Percentiles rank a stretch among this genome's conserved stretches.
phyloP scores from a whole-genome alignment of 2,329 filamentous ascomycete species.

The Mariannaea sp. region DNA sequence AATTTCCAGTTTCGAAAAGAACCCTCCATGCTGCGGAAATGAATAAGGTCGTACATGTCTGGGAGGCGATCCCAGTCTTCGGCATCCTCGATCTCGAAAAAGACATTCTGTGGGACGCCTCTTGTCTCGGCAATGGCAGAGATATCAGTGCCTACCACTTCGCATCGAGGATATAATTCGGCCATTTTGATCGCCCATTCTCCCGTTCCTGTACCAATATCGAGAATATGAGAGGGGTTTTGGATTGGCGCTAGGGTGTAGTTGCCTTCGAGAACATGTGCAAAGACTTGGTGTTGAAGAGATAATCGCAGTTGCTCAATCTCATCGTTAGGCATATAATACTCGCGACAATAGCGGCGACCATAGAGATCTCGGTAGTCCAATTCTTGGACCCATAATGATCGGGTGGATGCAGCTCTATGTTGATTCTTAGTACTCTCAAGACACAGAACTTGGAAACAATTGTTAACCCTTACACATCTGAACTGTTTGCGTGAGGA shows the following conservation, averaged over 20 bases:
- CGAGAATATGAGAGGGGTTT: slow-evolving; percentile 52
- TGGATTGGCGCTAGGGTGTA: slow-evolving; percentile 50
- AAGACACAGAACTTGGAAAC: background rate
- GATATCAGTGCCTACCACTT: slow-evolving; percentile 64
- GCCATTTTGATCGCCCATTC: slow-evolving; percentile 58
- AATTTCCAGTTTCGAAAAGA: slow-evolving; percentile 61
- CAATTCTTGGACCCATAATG: slow-evolving; percentile 56
- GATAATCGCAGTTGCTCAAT: slow-evolving; percentile 66
- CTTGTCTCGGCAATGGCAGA: slow-evolving; percentile 61
- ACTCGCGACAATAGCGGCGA: slow-evolving; percentile 65
- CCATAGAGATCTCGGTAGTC: slow-evolving; percentile 65
- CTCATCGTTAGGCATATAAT: slow-evolving; percentile 71
- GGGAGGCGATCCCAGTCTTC: slow-evolving; percentile 62
- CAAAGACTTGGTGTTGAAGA: slow-evolving; percentile 66
- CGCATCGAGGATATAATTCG: slow-evolving; percentile 57
- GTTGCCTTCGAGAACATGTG: slow-evolving; percentile 54
- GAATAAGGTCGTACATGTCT: slow-evolving; percentile 60
- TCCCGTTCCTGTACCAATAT: slow-evolving; percentile 64
- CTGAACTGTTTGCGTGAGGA: slow-evolving; percentile 29
- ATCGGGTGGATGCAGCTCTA: slow-evolving; percentile 53
- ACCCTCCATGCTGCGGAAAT: slow-evolving; percentile 60
- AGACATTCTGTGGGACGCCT: slow-evolving; percentile 61
- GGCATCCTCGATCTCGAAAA: slow-evolving; percentile 64
- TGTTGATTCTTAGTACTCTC: slow-evolving; percentile 8
- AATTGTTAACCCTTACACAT: slow-evolving; percentile 47